Evolutionary conservation across 2,329 filamentous ascomycete species (phyloP), one percentile per base, ranked within the genome.

Genomic region (Cercospora zeina): DNA sequence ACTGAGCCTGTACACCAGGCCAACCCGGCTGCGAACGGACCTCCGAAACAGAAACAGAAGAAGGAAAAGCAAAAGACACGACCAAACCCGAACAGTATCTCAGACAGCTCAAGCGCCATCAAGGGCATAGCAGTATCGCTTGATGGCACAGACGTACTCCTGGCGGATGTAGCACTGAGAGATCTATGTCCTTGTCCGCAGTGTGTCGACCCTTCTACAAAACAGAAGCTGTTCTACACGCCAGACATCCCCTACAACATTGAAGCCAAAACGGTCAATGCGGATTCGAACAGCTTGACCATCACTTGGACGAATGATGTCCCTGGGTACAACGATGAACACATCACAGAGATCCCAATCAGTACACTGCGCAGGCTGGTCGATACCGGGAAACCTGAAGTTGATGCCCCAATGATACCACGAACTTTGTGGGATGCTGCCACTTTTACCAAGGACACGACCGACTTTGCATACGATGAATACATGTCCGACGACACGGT

Each of bases 391-490:
- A 53, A 36, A 21, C 39, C 49, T 30, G 49, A 58, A n/a, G 19
- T 27, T 24, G 37, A 55, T 8, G 36, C n/a, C n/a, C 39, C 62
- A 6, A 31, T 11, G 3, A 36, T 61, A 4, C 47, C 55, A 5
- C 54, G 65, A 49, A 14, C 21, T 2, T 63, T 63, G 1, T 85
- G 83, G 84, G 72, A 81, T 50, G 71, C 74, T 13, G 67, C 73
- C 0, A 77, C 77, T 16, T 83, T 84, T 65, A 75, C 77, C 14
- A 68, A 70, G 7, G 75, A 81, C n/a, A 78, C 86, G 10, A 77
- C 79, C 54, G 86, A 83, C 75, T 79, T 95, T 47, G 80, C 86
- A 58, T 96, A 89, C 75, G 71, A 85, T 0, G 85, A 87, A 39
- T 97, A 91, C 76, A 88, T 96, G 81, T 73, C 77, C 0, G 71